phyloP scores from a whole-genome alignment of 257 asterid species.

The Solanum stenotomum region DNA sequence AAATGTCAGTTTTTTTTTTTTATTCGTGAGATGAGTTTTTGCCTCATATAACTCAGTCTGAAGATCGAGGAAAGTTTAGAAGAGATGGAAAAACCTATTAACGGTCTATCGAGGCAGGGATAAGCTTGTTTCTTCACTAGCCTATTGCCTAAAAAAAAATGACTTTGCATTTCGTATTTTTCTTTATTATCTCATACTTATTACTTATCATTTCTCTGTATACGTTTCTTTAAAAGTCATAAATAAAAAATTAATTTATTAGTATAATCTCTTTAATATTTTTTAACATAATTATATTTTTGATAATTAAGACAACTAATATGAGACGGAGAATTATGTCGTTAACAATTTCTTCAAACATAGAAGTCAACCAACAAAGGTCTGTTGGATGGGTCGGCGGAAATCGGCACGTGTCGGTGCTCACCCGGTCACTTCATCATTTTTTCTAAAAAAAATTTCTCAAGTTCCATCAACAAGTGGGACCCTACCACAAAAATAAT shows the following conservation, averaged over 20 bases:
- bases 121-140: neutral
- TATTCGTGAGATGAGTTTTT: neutral
- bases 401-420: conserved; percentile 61
- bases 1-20: neutral
- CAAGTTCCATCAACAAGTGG: neutral
- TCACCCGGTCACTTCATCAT: conserved; percentile 22
- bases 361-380: conserved; percentile 41
- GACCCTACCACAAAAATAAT: neutral
- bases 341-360: neutral
- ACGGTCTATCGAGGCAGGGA: rapidly evolving
- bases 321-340: neutral
- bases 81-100: no score
- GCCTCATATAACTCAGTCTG: neutral
- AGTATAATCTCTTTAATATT: no score
- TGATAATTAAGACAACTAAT: neutral
- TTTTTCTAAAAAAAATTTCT: neutral
- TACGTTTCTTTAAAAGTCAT: no score
- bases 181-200: neutral
- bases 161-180: rapidly evolving
- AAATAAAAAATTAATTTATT: no score
- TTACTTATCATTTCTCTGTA: neutral
- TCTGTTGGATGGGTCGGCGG: conserved; percentile 54
- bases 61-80: no score
- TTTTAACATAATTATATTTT: no score
- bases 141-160: no score